These are phyloP conservation scores for Phoma sp. DNA, from an alignment of 2,329 filamentous ascomycete species.

Conservation along the genomic window DNA sequence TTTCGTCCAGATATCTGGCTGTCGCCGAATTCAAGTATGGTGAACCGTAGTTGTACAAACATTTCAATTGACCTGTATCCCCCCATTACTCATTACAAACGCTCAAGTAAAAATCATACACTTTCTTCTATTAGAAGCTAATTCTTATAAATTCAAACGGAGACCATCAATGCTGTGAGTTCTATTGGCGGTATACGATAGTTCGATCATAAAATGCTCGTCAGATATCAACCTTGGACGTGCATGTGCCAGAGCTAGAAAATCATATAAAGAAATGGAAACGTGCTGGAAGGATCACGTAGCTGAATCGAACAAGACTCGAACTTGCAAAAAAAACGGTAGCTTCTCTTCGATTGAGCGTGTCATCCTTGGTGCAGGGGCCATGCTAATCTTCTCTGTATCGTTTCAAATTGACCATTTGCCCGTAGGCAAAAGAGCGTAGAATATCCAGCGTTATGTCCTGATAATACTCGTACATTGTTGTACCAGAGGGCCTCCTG, in stretches of 20 bases:
- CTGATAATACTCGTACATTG: not conserved
- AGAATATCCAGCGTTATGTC: not conserved
- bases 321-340: constrained; percentile 39
- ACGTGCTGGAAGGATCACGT: not conserved
- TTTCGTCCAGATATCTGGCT: not conserved
- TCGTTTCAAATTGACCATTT: constrained; percentile 38
- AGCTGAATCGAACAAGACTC: not conserved
- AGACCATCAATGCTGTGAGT: too few species aligned
- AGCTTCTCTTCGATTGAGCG: constrained; percentile 46
- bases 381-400: constrained; percentile 55
- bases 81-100: too few species aligned
- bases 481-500: not conserved
- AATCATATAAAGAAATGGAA: not conserved
- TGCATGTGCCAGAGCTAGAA: not conserved
- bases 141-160: too few species aligned
- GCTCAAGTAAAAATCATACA: too few species aligned
- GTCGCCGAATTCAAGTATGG: too few species aligned
- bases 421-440: not conserved
- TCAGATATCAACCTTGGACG: not conserved
- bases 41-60: too few species aligned
- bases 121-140: too few species aligned
- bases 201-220: not conserved
- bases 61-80: too few species aligned
- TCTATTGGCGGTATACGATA: not conserved
- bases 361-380: constrained; percentile 91